Evolutionary conservation across 2,329 filamentous ascomycete species (phyloP).

Genomic region (Hypoxylon sp.): DNA sequence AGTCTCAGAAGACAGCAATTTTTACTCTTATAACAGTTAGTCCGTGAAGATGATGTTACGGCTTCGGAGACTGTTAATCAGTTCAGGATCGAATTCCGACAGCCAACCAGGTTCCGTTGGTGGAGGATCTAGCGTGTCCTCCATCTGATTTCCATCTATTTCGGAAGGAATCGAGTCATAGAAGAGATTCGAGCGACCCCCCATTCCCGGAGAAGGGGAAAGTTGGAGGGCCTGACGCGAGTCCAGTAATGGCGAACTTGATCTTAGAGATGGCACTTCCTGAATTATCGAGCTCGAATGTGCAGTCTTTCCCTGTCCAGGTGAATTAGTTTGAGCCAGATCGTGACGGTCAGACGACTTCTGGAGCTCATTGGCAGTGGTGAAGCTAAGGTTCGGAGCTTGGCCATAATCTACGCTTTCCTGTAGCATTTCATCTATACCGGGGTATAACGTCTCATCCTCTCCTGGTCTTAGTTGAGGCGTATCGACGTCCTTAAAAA

Average conservation of each 20-base stretch:
- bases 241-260: constrained; percentile 18
- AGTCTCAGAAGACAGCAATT: too few species aligned
- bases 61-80: constrained; percentile 43
- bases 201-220: constrained; percentile 1
- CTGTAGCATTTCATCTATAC: constrained; percentile 39
- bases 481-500: not conserved
- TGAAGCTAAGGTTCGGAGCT: constrained; percentile 46
- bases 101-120: constrained; percentile 41
- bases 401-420: constrained; percentile 44
- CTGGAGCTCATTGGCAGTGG: constrained; percentile 43
- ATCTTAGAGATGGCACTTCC: not conserved
- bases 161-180: constrained; percentile 17
- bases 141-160: not conserved
- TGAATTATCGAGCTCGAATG: constrained; percentile 2
- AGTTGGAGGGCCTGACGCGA: not conserved
- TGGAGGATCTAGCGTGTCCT: not conserved
- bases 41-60: constrained; percentile 45
- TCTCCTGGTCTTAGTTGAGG: constrained; percentile 8
- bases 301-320: not conserved
- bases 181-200: constrained; percentile 14
- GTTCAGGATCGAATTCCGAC: constrained; percentile 41
- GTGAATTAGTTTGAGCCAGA: constrained; percentile 22
- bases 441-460: constrained; percentile 44
- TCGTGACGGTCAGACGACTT: constrained; percentile 42
- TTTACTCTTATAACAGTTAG: too few species aligned